Evolutionary conservation across 805 yeast species (phyloP), one percentile per base, ranked within the genome.

Genomic region (Yamadazyma laniorum): DNA sequence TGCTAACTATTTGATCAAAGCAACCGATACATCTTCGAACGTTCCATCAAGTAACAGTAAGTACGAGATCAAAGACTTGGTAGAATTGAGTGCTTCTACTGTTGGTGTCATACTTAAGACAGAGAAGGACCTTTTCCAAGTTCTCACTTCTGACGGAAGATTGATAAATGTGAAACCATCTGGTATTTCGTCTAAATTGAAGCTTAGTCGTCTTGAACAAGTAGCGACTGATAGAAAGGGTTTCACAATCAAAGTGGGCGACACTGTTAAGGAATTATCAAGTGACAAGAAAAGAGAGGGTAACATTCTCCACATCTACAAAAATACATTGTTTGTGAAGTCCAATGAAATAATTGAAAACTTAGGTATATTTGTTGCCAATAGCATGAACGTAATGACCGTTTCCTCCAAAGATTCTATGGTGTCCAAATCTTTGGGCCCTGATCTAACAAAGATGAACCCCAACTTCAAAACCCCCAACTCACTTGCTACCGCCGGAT

Each of bases 41-140:
- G 56, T 59, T 5, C 77, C 80, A 25, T 72, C 85, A n/a, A 75
- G 82, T 40, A 77, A 80, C 42, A 89, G 90, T 45, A 79, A 82
- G 52, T 93, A 82, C 61, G 93, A 86, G 43, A 70, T 93, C 35
- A 95, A 87, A 55, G 96, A 91, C 57, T 72, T 93, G 42, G 95
- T 93, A 26, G 91, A 88, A 59, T 66, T 93, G 45, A 88, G 85
- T 61, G 83, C 95, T 1, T 84, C 84, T 36, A 75, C 78, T 7
- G 95, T 89, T 18, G 99, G 96, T 49, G 85, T 93, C 54, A 80
- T 93, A 44, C 81, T 90, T 42, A 84, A 82, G 49, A 91, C 95
- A 6, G 98, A 93, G 53, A 85, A 89, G 49, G 95, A 86, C 47
- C 72, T 85, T 12, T 86, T 86, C 56, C 79, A 84, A 22, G 82